phyloP scores from a whole-genome alignment of 2,329 filamentous ascomycete species.

The Beauveria pseudobassiana region DNA sequence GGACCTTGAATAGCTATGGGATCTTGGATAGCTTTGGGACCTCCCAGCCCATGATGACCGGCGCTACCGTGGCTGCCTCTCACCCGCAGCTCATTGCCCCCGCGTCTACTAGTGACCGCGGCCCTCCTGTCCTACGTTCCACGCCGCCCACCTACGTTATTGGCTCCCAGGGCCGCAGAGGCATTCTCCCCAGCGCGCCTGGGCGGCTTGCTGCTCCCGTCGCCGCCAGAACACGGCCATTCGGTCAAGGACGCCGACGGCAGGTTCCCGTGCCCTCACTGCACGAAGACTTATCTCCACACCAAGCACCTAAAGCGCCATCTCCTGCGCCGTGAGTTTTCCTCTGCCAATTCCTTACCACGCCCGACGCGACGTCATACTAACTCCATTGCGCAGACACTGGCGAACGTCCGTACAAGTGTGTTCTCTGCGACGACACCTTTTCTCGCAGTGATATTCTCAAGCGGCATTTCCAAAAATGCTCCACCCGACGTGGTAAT shows the following conservation, averaged over 20 bases:
- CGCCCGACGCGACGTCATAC: no score
- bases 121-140: constrained; percentile 56
- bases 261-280: constrained; percentile 96
- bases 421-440: no score
- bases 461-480: constrained; percentile 99
- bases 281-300: constrained; percentile 96
- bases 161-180: constrained; percentile 84
- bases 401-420: no score
- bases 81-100: constrained; percentile 65
- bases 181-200: constrained; percentile 84
- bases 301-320: constrained; percentile 97
- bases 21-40: constrained; percentile 36
- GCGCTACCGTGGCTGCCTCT: constrained; percentile 54
- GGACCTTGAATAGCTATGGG: no score
- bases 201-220: constrained; percentile 72
- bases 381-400: no score
- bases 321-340: constrained; percentile 81
- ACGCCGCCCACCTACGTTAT: constrained; percentile 88
- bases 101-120: constrained; percentile 52
- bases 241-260: constrained; percentile 93
- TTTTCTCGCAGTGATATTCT: constrained; percentile 97
- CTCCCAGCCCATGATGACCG: constrained; percentile 56
- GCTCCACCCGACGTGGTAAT: constrained; percentile 91
- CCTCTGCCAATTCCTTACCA: constrained; percentile 19
- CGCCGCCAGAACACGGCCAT: constrained; percentile 69